A percentile compares a stretch with the other conserved stretches of the same genome.
phyloP scores from a whole-genome alignment of 768 basidiomycete genomes.

The Psilocybe cyanescens region DNA sequence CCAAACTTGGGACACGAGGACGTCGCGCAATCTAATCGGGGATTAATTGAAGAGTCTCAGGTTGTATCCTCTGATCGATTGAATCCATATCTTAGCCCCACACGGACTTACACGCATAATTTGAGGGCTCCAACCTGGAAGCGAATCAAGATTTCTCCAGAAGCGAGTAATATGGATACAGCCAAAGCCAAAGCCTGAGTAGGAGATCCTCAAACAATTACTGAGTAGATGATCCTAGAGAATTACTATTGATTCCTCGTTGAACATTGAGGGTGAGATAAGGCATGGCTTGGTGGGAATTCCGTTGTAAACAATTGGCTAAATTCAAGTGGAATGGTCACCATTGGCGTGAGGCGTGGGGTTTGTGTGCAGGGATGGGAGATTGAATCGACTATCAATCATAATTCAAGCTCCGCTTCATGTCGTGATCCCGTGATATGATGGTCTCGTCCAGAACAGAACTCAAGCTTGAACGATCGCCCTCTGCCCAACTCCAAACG shows the following conservation, averaged over 20 bases:
- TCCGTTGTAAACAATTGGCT: no score
- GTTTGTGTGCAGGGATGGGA: no score
- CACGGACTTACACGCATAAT: conserved; percentile 51
- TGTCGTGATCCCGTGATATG: conserved; percentile 33
- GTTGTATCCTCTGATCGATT: conserved; percentile 56
- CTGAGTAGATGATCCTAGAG: conserved; percentile 33
- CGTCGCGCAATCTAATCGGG: conserved; percentile 51
- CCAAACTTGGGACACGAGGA: conserved; percentile 63
- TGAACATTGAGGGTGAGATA: conserved; percentile 34
- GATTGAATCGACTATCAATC: neutral
- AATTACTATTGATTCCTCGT: conserved; percentile 36
- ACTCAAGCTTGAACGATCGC: conserved; percentile 30
- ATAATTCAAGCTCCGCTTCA: conserved; percentile 8
- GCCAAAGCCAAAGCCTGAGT: conserved; percentile 37
- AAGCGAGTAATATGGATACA: conserved; percentile 35
- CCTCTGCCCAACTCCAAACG: conserved; percentile 47
- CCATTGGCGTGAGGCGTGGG: no score
- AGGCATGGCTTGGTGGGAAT: conserved; percentile 1
- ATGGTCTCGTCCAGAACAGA: conserved; percentile 17
- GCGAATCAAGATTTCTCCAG: conserved; percentile 38
- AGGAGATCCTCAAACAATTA: conserved; percentile 34
- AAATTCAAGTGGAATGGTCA: neutral
- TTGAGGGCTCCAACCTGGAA: conserved; percentile 61
- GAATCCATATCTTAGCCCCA: neutral
- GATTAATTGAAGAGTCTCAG: conserved; percentile 41